Evolutionary conservation across 352 stramenopile genomes (phyloP).

Genomic region (Phytophthora vignae): DNA sequence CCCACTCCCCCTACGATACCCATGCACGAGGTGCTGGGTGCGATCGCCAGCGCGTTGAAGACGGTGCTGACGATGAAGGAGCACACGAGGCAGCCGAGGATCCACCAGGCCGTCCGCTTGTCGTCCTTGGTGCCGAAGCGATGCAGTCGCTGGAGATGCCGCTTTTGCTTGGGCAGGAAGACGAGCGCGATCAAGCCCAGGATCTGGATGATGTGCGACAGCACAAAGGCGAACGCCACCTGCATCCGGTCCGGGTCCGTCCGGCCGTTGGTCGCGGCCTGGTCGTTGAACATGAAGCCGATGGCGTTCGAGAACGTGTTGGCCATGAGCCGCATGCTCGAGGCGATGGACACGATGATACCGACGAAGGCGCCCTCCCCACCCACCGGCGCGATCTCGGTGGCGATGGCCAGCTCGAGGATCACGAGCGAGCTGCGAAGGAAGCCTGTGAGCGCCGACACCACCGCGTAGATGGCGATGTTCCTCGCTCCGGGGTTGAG

Average conservation of each 20-base stretch:
- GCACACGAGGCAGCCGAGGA: constrained; percentile 35
- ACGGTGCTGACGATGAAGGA: constrained; percentile 49
- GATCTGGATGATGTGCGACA: constrained; percentile 57
- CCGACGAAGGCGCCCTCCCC: constrained; percentile 21
- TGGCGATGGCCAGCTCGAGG: constrained; percentile 43
- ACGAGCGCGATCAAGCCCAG: constrained; percentile 50
- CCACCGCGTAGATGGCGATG: constrained; percentile 44
- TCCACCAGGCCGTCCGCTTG: constrained; percentile 41
- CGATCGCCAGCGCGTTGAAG: constrained; percentile 46
- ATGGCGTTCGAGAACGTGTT: constrained; percentile 56
- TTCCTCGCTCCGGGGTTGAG: constrained; percentile 28
- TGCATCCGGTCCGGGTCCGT: constrained; percentile 33
- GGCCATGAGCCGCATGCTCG: constrained; percentile 47
- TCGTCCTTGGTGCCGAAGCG: constrained; percentile 33
- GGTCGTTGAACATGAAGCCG: constrained; percentile 51
- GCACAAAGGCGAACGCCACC: constrained; percentile 51
- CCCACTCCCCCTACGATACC: constrained; percentile 42
- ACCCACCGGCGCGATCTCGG: background rate
- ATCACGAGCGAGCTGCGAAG: constrained; percentile 44
- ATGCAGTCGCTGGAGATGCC: constrained; percentile 49
- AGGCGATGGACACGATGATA: constrained; percentile 50
- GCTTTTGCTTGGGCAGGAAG: constrained; percentile 64
- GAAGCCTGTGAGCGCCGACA: constrained; percentile 48
- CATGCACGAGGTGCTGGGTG: constrained; percentile 44
- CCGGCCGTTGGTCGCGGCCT: constrained; percentile 16